A percentile compares a stretch with the other conserved stretches of the same genome.
Conservation (phyloP, 2,329 filamentous ascomycete genomes). For the Clarireedia monteithiana region DNA sequence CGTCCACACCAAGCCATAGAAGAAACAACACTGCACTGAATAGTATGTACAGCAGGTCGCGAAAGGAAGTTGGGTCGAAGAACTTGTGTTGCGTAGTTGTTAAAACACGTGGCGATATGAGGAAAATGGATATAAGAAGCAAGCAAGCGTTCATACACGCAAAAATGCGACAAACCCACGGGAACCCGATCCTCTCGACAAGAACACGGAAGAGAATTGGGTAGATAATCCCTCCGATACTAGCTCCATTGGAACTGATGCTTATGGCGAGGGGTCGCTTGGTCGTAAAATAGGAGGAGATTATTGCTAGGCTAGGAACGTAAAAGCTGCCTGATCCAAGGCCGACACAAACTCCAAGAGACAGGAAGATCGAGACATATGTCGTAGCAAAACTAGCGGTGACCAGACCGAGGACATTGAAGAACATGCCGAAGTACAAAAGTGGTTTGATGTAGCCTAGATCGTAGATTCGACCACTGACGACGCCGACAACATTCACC, state of each 20-base stretch:
- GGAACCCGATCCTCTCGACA: conserved; percentile 34
- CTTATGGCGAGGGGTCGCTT: conserved; percentile 38
- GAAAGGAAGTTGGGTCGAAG: conserved; percentile 23
- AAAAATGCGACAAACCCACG: conserved; percentile 46
- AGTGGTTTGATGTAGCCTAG: conserved; percentile 30
- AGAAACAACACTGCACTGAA: conserved; percentile 33
- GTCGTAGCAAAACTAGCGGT: conserved; percentile 28
- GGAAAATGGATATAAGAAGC: not conserved
- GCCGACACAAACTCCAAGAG: conserved; percentile 43
- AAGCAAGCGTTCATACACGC: conserved; percentile 26
- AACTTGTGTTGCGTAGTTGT: not conserved
- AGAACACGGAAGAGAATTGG: conserved; percentile 37
- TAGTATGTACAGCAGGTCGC: conserved; percentile 29
- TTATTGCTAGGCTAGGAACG: conserved; percentile 20
- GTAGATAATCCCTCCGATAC: conserved; percentile 43
- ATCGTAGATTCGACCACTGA: conserved; percentile 55
- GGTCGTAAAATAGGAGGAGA: conserved; percentile 38
- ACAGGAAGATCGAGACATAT: conserved; percentile 45
- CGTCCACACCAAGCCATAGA: conserved; percentile 39
- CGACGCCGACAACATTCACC: conserved; percentile 41
- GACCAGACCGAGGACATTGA: conserved; percentile 34
- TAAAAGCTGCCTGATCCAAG: conserved; percentile 28
- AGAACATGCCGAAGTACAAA: conserved; percentile 6
- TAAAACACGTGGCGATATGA: not conserved
- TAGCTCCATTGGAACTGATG: conserved; percentile 33